These are phyloP conservation scores for Citropsis articulata DNA, from an alignment of 345 rosid genomes.

Conservation along the genomic window DNA sequence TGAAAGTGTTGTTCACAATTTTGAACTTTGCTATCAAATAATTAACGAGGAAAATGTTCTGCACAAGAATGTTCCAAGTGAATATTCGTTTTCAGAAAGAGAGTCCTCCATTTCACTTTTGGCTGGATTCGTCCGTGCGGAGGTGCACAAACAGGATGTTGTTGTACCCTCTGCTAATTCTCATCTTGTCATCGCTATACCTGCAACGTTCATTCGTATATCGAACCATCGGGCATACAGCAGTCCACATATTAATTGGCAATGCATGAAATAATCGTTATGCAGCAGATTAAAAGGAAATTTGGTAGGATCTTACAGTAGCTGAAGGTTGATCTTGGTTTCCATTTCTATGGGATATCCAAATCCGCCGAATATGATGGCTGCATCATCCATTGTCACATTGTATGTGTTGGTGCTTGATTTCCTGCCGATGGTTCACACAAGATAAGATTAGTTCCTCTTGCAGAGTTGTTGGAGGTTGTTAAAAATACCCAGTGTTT, in stretches of 20 bases:
- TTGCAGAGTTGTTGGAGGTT: no score
- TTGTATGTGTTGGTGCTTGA: slow-evolving; percentile 40
- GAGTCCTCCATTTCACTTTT: background rate
- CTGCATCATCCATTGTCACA: slow-evolving; percentile 77
- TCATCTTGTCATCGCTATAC: slow-evolving; percentile 65
- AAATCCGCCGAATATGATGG: slow-evolving; percentile 68
- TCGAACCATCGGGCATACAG: background rate
- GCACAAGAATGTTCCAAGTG: no score
- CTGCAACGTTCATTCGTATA: slow-evolving; percentile 34
- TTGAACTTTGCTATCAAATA: no score
- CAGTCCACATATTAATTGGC: background rate
- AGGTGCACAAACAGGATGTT: slow-evolving; percentile 63
- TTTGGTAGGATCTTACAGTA: slow-evolving; percentile 55
- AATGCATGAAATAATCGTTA: background rate
- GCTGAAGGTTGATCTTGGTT: slow-evolving; percentile 50
- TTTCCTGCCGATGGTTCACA: slow-evolving; percentile 39
- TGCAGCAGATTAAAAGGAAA: background rate
- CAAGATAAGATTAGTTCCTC: no score
- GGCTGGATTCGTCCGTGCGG: slow-evolving; percentile 24
- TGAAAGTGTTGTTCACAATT: background rate
- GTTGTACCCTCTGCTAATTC: slow-evolving; percentile 70
- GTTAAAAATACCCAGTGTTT: no score
- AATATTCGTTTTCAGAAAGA: background rate
- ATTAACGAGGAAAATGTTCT: no score
- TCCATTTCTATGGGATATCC: slow-evolving; percentile 76